Evolutionary conservation across 306 rosid species (phyloP).

Genomic region (Lathyrus tuberosus): DNA sequence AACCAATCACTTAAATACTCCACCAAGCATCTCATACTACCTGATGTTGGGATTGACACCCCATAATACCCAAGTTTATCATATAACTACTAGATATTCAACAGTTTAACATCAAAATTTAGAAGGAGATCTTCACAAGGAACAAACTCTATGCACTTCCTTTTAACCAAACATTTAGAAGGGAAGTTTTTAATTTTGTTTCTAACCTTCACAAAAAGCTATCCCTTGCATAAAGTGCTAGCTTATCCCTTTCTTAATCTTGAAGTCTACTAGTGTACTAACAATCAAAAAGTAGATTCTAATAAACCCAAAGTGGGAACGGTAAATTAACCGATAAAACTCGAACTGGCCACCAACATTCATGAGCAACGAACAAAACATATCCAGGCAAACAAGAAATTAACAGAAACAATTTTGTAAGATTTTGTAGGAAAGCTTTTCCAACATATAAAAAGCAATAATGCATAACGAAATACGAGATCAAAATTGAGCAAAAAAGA

Average conservation of each 20-base stretch:
- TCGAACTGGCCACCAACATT: not conserved
- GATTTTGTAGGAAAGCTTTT: conserved; percentile 5
- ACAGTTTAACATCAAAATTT: not conserved
- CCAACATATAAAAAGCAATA: not conserved
- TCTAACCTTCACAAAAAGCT: conserved; percentile 7
- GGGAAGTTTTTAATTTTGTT: not conserved
- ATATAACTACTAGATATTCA: not conserved
- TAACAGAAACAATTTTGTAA: not conserved
- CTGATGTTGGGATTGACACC: not conserved
- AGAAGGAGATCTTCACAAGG: not conserved
- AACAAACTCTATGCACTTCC: not conserved
- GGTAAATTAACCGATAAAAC: too few relatives aligned
- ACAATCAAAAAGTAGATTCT: conserved; percentile 1
- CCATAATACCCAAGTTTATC: not conserved
- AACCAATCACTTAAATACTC: not conserved
- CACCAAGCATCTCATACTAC: not conserved
- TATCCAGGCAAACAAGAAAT: not conserved
- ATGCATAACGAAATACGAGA: not conserved
- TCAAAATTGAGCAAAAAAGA: conserved; percentile 34
- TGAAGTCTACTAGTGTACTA: conserved; percentile 2
- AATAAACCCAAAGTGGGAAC: not conserved
- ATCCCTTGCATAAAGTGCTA: conserved; percentile 19
- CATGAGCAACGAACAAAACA: conserved; percentile 17
- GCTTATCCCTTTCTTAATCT: conserved; percentile 6
- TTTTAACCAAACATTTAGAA: not conserved